Evolutionary conservation across 2,329 filamentous ascomycete species (phyloP).

Genomic region (Aureobasidium melanogenum): DNA sequence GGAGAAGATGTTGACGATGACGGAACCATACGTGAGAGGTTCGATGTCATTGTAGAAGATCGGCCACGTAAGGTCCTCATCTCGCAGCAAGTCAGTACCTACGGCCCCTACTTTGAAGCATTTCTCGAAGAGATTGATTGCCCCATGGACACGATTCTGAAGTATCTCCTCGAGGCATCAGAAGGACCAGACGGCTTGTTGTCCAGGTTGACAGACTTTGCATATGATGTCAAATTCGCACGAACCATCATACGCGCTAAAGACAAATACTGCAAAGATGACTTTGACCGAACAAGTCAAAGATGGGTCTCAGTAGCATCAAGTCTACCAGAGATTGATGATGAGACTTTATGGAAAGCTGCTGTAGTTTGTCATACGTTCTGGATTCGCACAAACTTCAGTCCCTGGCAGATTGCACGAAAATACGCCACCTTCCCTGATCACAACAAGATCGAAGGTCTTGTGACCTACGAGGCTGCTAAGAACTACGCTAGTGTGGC

Average conservation of each 20-base stretch:
- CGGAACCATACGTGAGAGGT: conserved; percentile 22
- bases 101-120: conserved; percentile 26
- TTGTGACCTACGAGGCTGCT: conserved; percentile 2
- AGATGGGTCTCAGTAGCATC: conserved; percentile 27
- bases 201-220: neutral
- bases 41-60: conserved; percentile 22
- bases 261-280: conserved; percentile 22
- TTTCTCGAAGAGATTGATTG: conserved; percentile 29
- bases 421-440: conserved; percentile 9
- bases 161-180: conserved; percentile 30
- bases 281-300: conserved; percentile 23
- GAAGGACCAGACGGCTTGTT: neutral
- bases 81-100: conserved; percentile 28
- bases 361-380: conserved; percentile 31
- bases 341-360: conserved; percentile 23
- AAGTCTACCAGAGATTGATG: conserved; percentile 21
- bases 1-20: conserved; percentile 25
- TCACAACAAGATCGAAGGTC: conserved; percentile 14
- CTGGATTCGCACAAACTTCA: conserved; percentile 26
- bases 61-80: conserved; percentile 25
- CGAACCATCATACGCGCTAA: conserved; percentile 10
- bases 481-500: conserved; percentile 13
- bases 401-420: conserved; percentile 18
- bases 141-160: conserved; percentile 29
- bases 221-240: neutral